Base-by-base conservation (phyloP, 2,329 filamentous ascomycete genomes). In the Cadophora luteo-olivacea region DNA sequence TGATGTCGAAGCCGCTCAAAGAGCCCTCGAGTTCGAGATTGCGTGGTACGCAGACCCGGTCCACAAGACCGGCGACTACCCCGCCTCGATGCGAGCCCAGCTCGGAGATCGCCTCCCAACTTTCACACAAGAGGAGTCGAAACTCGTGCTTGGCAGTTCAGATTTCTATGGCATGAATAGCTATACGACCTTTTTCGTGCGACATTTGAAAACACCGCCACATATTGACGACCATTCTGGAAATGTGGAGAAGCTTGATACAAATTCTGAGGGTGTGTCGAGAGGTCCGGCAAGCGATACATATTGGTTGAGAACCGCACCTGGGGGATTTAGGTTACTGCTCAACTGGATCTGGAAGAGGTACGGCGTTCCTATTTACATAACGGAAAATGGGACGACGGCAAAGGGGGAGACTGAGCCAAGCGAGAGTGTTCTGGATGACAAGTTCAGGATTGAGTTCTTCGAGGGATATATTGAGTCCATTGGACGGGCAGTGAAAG, bases 151-250 rank as follows among this genome's bases (percentile, higher is more conserved):
- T 75, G 92, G 92, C 7, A 92, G 90, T 78, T 95, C 94, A 78
- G 93, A 97, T 83, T 97, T 95, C 80, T 97, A 96, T 80, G 93
- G 92, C 78, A 94, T 94, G 92, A 96, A 97, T 84, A 91, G 93
- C 83, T 97, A 97, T 84, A 94, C 92, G 64, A 90, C 92, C 76
- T 92, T 95, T 83, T 96, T 91, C 81, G 89, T 96, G 81, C 89
- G 89, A 78, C 89, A 94, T 82, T 86, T 87, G 76, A 84, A 86
- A 12, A 85, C 84, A 12, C 82, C 85, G 64, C 81, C 92, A 0
- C 84, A 87, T 1, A 82, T 84, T 6, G 85, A 91, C 65, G 92
- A 97, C 81, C 88, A 88, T 79, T 82, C 87, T 19, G 93, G 93
- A 63, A 91, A 96, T 79, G 82, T 96, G 51, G 91, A 95, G 75